Conservation (phyloP, 225 moss, liverwort and hornwort genomes). For the Polytrichum commune region DNA sequence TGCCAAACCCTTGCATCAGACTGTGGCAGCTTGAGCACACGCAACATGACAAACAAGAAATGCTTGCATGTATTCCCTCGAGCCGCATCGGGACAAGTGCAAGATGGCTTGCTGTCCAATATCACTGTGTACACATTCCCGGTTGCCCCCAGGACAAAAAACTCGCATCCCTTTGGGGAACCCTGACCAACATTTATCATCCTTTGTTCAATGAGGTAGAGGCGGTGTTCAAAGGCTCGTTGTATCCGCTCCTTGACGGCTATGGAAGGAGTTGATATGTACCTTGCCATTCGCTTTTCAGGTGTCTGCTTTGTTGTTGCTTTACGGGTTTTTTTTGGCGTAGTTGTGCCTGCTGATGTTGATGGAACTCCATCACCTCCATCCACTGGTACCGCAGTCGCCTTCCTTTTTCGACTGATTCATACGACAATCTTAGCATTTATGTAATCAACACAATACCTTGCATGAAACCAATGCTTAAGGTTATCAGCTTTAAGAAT, state of each 20-base stretch:
- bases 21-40: constrained; percentile 69
- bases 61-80: constrained; percentile 72
- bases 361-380: constrained; percentile 17
- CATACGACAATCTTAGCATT: no score
- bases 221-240: constrained; percentile 49
- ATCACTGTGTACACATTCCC: constrained; percentile 80
- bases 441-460: no score
- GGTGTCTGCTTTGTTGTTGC: constrained; percentile 13
- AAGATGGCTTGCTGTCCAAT: constrained; percentile 51
- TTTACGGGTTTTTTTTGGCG: constrained; percentile 39
- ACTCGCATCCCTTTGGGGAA: constrained; percentile 43
- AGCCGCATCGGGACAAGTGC: constrained; percentile 76
- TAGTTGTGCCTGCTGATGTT: constrained; percentile 19
- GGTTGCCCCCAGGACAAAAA: constrained; percentile 66
- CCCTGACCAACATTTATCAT: constrained; percentile 24
- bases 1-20: constrained; percentile 78
- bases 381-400: not conserved
- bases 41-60: constrained; percentile 77
- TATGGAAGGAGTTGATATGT: constrained; percentile 27
- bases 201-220: constrained; percentile 56
- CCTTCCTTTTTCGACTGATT: constrained; percentile 38
- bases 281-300: constrained; percentile 49
- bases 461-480: not conserved
- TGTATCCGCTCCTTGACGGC: constrained; percentile 50
- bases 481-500: no score